Evolutionary conservation across 2,329 filamentous ascomycete genomes (phyloP), one percentile per base, ranked within the genome.

Genomic region (Beauveria caledonica): DNA sequence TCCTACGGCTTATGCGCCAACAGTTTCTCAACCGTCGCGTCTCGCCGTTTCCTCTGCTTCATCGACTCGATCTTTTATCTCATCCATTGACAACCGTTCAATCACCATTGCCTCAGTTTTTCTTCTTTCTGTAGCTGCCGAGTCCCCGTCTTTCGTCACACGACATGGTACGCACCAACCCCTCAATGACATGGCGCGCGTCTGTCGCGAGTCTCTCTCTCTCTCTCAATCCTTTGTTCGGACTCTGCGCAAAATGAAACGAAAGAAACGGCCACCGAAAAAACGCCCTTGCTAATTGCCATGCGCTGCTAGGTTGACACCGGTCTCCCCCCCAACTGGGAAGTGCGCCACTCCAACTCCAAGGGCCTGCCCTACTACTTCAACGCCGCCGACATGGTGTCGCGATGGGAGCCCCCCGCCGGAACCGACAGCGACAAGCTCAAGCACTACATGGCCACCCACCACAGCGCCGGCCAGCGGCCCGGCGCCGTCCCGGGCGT

Each of bases 311-410:
- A 88, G 85, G 77, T 83, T 70, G 88, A 92, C 60, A 86, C 88
- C 67, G 93, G 93, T 73, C 85, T 97, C 64, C 92, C 92, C 64
- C 74, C 85, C 54, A 86, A 86, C 74, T 97, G 93, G 92, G 94
- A 97, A 78, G 91, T 99, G 71, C 91, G 94, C 74, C 91, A 95
- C 78, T 96, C 91, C 75, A 96, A 97, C 80, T 96, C 91, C 76
- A 97, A 97, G 80, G 96, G 96, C 77, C 88, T 97, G 40, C 94
- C 94, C 42, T 99, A 99, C 81, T 99, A 97, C 80, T 97, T 97
- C 87, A 95, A 97, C 77, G 80, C 88, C 50, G 78, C 77, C 67
- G 90, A 91, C 64, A 93, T 92, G 74, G 86, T 91, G 72, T 97
- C 94, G 64, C 86, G 90, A 76, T 99, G 94, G 94, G 94, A 97